Evolutionary conservation across 805 yeast genomes (phyloP), one percentile per base, ranked within the genome.

Genomic region (Candida xiaguanensis): DNA sequence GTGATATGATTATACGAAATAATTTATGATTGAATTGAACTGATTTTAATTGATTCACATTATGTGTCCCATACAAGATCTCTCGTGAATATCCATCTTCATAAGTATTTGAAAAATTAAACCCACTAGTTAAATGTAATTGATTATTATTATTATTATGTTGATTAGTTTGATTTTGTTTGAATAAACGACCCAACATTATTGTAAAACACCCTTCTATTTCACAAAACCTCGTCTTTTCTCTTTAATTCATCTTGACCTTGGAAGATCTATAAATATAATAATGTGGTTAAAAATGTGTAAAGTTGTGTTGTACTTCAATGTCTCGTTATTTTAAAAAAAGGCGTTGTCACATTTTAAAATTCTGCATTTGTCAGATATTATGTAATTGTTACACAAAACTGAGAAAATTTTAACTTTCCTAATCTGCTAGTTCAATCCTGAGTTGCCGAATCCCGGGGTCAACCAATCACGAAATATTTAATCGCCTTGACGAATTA

Each of bases 81-180:
- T 69, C 68, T 23, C 77, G 52, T 1, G 74, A 65, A 48, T 67
- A 65, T 20, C 67, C 53, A 51, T 73, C 77, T 16, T 72, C 77
- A 38, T 58, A 64, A 3, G 67, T 59, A 47, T 54, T 56, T 17
- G 30, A n/a, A 5, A 25, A 18, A 5, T 13, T 13, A 7, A 12
- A 9, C 7, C 9, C 15, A 26, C 29, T 26, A 6, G n/a, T n/a
- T n/a, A 33, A 23, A 8, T 9, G 23, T 16, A 12, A 5, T 20
- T 37, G 22, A 15, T 18, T 23, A 9, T 41, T 13, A 14, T 3
- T 6, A 20, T n/a, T 3, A 35, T 12, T 22, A 31, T 35, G 43
- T 25, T 18, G 18, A 28, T 29, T n/a, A 22, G 30, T 19, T 26
- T 31, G 19, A 20, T 50, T 50, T 47, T 61, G 68, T 50, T 56